Conservation (phyloP, 306 rosid species). For the Cajanus cajan region DNA sequence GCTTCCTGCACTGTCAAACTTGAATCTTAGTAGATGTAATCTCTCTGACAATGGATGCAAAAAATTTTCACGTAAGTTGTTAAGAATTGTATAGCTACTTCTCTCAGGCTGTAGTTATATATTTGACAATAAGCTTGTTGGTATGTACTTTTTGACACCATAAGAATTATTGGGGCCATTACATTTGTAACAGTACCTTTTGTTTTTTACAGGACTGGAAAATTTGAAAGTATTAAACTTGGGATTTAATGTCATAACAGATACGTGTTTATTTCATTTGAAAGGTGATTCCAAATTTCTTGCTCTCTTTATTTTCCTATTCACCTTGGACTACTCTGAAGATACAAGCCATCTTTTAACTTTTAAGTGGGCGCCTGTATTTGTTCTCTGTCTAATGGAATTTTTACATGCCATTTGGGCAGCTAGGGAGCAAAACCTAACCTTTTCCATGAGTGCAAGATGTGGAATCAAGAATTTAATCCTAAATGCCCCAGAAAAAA, state of each 20-base stretch:
- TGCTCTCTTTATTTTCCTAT: background rate
- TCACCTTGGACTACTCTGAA: background rate
- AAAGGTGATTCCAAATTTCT: conserved; percentile 57
- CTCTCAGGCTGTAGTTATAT: background rate
- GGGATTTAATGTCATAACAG: conserved; percentile 70
- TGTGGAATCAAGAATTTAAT: background rate
- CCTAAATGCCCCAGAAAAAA: background rate
- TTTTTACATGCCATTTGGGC: background rate
- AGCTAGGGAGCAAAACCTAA: conserved; percentile 3
- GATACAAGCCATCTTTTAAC: background rate
- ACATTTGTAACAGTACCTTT: background rate
- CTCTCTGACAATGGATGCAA: conserved; percentile 68
- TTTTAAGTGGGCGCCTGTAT: background rate
- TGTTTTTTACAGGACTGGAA: conserved; percentile 52
- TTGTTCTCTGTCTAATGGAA: background rate
- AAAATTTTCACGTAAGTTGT: conserved; percentile 73
- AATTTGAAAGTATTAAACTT: conserved; percentile 75
- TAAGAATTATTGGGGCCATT: background rate
- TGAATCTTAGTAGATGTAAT: conserved; percentile 82
- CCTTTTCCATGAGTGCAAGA: background rate
- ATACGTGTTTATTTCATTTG: conserved; percentile 73
- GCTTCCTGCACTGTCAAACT: conserved; percentile 58
- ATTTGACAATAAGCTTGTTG: background rate
- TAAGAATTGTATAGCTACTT: conserved; percentile 4
- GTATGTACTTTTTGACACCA: conserved; percentile 6